Base-by-base conservation (phyloP, 75 land plant genomes). In the Adiantum capillusveneris region DNA sequence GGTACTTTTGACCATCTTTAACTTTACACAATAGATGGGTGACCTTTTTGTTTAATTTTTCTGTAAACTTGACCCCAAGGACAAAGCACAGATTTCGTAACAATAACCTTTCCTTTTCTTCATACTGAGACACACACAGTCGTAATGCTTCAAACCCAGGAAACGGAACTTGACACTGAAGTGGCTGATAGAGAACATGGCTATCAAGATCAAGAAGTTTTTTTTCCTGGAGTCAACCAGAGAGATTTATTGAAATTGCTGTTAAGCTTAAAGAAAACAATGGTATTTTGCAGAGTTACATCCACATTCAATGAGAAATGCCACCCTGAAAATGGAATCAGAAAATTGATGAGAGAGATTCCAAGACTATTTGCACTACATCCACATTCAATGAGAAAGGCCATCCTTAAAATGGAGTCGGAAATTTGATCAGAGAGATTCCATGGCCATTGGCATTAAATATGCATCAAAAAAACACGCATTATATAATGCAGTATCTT, bases 101-200 rank as follows among this genome's bases (percentile, higher is more conserved):
- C 39, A 95, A 68, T 30, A 57, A 27, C 62, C 82, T 76, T 17
- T 95, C 97, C 66, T 82, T 90, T 58, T 75, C 83, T 46, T 78
- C 85, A 71, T 95, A 90, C 64, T 86, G 96, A 5, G 99, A 90
- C 48, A 86, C 73, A 71, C 97, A 90, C 43, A 95, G 80, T 27
- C 78, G 65, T 30, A 71, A 67, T 7, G 53, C 58, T 52, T 86
- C 75, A 75, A 95, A 82, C n/a, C 86, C 88, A 66, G 82, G 78
- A 28, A 95, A 73, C 25, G 99, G 99, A 44, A 90, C 61, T 19
- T 58, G 69, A 72, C 99, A 95, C n/a, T 74, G 65, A 58, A 95
- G 64, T 28, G 99, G 99, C 24, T 82, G 73, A 73, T 83, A 95
- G 2, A 95, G 75, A 30, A 85, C 67, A 64, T 95, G 99, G 49